phyloP scores from a whole-genome alignment of 192 early-diverging fungal species.

The Endogone sp. region DNA sequence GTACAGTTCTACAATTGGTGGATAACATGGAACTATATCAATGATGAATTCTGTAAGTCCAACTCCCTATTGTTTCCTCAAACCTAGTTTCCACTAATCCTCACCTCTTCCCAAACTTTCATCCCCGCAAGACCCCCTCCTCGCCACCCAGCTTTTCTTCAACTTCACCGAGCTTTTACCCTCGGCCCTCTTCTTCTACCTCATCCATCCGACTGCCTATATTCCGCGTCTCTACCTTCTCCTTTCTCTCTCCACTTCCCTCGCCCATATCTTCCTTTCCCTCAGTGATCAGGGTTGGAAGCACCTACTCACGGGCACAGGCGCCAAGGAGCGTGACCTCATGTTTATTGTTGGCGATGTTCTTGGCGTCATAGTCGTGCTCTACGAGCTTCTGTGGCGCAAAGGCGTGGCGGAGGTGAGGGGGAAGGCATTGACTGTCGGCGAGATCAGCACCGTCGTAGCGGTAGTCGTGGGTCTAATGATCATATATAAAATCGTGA shows the following conservation, averaged over 20 bases:
- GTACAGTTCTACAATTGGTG: constrained; percentile 14
- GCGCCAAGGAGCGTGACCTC: constrained; percentile 6
- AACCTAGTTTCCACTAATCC: neutral
- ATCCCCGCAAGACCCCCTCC: neutral
- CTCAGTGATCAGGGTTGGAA: constrained; percentile 14
- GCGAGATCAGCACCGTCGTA: neutral
- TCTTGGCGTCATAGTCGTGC: neutral
- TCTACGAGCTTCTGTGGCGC: neutral
- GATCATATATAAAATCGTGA: neutral
- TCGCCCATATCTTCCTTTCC: constrained; percentile 11
- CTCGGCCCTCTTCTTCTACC: constrained; percentile 1
- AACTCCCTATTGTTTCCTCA: neutral
- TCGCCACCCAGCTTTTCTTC: constrained; percentile 13
- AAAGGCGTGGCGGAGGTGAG: neutral
- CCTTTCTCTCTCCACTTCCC: neutral
- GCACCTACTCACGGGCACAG: constrained; percentile 4
- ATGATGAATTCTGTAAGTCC: constrained; percentile 5
- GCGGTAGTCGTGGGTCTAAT: neutral
- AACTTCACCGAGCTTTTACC: constrained; percentile 12
- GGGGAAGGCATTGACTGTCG: neutral
- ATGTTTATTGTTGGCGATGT: neutral
- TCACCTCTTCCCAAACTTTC: neutral
- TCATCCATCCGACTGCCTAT: neutral
- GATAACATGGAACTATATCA: constrained; percentile 15
- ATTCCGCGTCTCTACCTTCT: neutral